Evolutionary conservation across 805 yeast genomes (phyloP), one percentile per base, ranked within the genome.

Genomic region (Wickerhamomyces canadensis): DNA sequence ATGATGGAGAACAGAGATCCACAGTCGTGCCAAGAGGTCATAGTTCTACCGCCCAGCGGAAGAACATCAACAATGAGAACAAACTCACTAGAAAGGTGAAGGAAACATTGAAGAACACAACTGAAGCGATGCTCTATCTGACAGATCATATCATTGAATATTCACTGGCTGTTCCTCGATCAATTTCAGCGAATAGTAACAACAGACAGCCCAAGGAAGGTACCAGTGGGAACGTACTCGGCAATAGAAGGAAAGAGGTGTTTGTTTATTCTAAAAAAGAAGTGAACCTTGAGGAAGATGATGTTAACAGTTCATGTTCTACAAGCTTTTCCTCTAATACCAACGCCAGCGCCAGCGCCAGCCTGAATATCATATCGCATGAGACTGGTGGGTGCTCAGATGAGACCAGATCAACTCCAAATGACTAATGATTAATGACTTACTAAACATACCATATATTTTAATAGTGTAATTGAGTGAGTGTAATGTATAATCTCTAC

Each of bases 141-240:
- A 72, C 82, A 1, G 82, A 76, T 53, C 67, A 65, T 26, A 61
- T 75, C 14, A 74, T 78, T 35, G 73, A 76, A 12, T 72, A 74
- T 33, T 78, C 79, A n/a, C 58, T 78, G 45, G 77, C 79, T 5
- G 68, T 72, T 5, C 77, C 80, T 1, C 53, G 77, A 33, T 70
- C 80, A 0, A 68, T 70, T 36, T 37, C 62, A 27, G 58, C 51
- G 6, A 55, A 54, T 31, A 49, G 49, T 47, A 51, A 27, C 40
- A 54, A 21, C 53, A 60, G 17, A 45, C 53, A 27, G 33, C 52
- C 17, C 30, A 27, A 13, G 7, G 19, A 29, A 22, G 19, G 11
- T 12, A 12, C 6, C 6, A 19, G 24, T 19, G 15, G 11, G 6
- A 4, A n/a, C n/a, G n/a, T n/a, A n/a, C n/a, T 19, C 11, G 19